Evolutionary conservation across 352 stramenopile genomes (phyloP), one percentile per base, ranked within the genome.

Genomic region (Phytophthora foliorum): DNA sequence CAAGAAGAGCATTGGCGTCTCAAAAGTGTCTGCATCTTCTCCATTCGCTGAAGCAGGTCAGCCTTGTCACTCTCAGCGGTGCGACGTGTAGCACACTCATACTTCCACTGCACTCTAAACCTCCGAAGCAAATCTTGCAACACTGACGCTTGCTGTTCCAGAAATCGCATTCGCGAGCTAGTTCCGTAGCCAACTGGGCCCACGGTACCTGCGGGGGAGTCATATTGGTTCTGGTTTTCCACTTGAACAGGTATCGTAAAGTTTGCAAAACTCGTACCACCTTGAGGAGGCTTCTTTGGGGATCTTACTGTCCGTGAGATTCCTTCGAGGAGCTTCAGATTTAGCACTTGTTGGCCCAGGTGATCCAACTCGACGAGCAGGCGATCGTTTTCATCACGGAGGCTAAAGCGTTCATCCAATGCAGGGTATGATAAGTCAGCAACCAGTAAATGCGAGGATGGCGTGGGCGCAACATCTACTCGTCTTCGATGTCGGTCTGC

Each of bases 71-170:
- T 66, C 27, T 89, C 81, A 1, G 74, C 55, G 19, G 69, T 41
- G 8, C 72, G 63, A 21, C 69, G 64, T 9, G 72, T 75, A 42
- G 69, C 71, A 38, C 72, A 66, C n/a, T 84, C 78, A 21, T 80
- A 70, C 22, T 86, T 85, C 75, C 75, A 88, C 51, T 91, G 80
- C 13, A 70, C 41, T 29, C 77, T 70, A 58, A 90, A 89, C 13
- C 77, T 69, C 4, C 58, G 64, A 29, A 91, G 67, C 25, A 91
- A 64, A 53, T 87, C 71, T 39, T 90, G 81, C 3, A 88, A 69
- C 4, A 89, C 71, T 1, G 57, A 59, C 1, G 82, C 42, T 44
- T 91, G 83, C 14, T 88, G 83, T 46, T 88, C 83, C 4, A 87
- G 46, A 49, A 83, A 87, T 21, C 69, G 53, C 44, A 73, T 57